phyloP scores from a whole-genome alignment of 2,329 filamentous ascomycete species.

The Lecanicillium sp. region DNA sequence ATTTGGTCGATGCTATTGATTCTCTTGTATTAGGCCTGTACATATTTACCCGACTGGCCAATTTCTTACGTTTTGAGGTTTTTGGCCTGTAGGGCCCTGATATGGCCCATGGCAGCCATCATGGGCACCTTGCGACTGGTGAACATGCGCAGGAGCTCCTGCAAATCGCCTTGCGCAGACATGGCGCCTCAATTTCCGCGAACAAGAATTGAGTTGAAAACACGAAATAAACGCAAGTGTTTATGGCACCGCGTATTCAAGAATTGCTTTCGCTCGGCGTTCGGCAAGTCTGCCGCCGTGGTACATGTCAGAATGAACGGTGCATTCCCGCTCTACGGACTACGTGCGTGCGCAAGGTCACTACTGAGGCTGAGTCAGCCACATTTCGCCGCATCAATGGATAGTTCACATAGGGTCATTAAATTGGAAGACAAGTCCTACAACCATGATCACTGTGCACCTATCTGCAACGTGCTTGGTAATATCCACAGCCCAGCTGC shows the following conservation, averaged over 20 bases:
- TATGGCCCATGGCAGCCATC: constrained; percentile 50
- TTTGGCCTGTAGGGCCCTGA: constrained; percentile 48
- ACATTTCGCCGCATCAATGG: no score
- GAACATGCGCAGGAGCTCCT: constrained; percentile 53
- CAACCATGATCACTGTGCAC: no score
- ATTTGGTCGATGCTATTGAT: constrained; percentile 44
- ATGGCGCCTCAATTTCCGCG: constrained; percentile 22
- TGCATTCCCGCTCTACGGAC: no score
- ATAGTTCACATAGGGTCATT: no score
- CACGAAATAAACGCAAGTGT: no score
- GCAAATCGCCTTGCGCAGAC: constrained; percentile 50
- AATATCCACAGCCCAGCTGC: no score
- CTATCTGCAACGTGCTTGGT: no score
- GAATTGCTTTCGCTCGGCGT: not conserved
- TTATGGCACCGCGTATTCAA: not conserved
- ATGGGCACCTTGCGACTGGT: constrained; percentile 52
- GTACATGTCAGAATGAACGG: no score
- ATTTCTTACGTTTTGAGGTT: constrained; percentile 46
- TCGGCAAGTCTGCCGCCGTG: no score
- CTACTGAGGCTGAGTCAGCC: no score
- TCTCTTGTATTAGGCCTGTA: not conserved
- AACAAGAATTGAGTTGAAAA: not conserved
- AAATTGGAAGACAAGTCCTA: no score
- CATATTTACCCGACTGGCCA: not conserved
- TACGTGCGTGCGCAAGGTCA: no score